Evolutionary conservation across 2,329 filamentous ascomycete genomes (phyloP).

Genomic region (Trichoderma koningii): DNA sequence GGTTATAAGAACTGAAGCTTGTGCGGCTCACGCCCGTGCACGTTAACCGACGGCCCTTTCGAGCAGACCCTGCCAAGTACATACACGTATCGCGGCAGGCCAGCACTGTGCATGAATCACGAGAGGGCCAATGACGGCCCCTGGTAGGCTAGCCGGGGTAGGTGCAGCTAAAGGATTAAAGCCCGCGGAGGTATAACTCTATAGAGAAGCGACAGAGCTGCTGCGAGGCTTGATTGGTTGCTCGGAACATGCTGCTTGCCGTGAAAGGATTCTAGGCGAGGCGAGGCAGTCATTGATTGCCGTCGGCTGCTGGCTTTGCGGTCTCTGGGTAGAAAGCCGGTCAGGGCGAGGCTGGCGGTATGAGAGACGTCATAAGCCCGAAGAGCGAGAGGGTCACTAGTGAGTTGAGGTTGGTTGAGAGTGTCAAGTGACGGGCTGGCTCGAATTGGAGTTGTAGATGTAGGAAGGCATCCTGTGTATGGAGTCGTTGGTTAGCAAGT

Average conservation of each 20-base stretch:
- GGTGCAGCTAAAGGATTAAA: constrained; percentile 10
- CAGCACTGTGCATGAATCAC: constrained; percentile 13
- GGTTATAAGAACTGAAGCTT: background rate
- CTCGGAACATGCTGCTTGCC: constrained; percentile 13
- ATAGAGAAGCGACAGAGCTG: constrained; percentile 22
- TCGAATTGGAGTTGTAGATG: background rate
- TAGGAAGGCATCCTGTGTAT: background rate
- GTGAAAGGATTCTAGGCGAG: constrained; percentile 13
- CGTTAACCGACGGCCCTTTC: constrained; percentile 18
- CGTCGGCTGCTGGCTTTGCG: constrained; percentile 4
- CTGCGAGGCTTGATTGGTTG: background rate
- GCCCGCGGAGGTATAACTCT: constrained; percentile 24
- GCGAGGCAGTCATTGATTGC: constrained; percentile 12
- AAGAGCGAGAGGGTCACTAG: background rate
- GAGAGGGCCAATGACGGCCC: background rate
- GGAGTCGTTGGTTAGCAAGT: background rate
- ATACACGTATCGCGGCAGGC: background rate
- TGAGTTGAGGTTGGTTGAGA: background rate
- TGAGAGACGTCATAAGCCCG: constrained; percentile 1
- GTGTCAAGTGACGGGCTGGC: constrained; percentile 4
- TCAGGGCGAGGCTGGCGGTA: background rate
- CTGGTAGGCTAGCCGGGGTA: background rate
- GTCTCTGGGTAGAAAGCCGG: background rate
- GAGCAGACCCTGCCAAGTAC: background rate
- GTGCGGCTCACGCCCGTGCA: constrained; percentile 1